Evolutionary conservation across 371 early-diverging fungal species (phyloP), one percentile per base, ranked within the genome.

Genomic region (Blyttiomyces sp.): DNA sequence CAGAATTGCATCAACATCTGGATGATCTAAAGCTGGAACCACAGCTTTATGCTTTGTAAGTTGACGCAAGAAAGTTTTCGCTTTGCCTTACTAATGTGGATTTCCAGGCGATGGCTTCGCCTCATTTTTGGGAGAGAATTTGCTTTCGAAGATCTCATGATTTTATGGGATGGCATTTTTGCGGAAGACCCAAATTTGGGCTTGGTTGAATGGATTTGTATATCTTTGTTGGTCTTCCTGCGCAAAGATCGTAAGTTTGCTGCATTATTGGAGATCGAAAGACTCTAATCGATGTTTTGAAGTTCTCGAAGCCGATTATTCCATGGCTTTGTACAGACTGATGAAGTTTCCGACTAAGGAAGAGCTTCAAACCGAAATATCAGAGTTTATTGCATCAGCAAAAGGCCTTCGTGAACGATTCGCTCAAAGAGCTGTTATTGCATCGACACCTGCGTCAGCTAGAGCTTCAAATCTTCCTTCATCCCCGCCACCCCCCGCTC

Each of bases 111-210:
- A 17, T 95, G 96, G 96, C 75, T 93, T 43, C 84, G 96, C n/a
- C 74, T 95, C 33, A 79, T 95, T 9, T 95, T 94, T 79, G 88
- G 91, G 27, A 78, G 96, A 36, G 96, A 95, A 71, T 88, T 95
- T 50, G 73, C 85, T 2, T 81, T 90, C 7, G 73, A 84, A 9
- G 76, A 86, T n/a, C 74, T 88, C 5, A 61, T 93, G 28, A 50
- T 66, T n/a, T 72, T 95, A 43, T 95, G 96, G 96, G 94, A 93
- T 62, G 89, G 88, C 9, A 78, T 95, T 9, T 88, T 94, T 73
- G 89, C 91, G 4, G 84, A 89, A 45, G 88, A 87, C 59, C 56
- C 49, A 4, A 79, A 84, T 4, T 70, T 93, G 27, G 73, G 83
- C 19, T 81, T 93, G 35, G 89, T 84, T 3, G 93, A 92, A 57